Evolutionary conservation across 495 filamentous ascomycete genomes (phyloP).

Genomic region (Aspergillus campestris): DNA sequence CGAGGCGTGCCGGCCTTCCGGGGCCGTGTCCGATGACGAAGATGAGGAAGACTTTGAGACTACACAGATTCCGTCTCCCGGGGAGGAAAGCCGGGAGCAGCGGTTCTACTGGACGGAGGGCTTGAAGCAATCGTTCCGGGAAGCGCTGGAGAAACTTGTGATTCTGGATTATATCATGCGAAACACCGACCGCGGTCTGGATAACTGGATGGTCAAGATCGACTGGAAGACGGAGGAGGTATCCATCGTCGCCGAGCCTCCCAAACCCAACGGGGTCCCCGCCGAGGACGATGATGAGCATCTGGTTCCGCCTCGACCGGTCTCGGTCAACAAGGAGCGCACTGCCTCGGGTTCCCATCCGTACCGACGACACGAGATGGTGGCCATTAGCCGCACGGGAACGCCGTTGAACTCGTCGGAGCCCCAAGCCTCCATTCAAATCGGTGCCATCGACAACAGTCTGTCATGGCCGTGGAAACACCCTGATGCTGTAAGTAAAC

Average conservation of each 20-base stretch:
- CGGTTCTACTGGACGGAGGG: constrained; percentile 81
- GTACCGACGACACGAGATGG: constrained; percentile 80
- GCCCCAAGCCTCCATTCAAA: constrained; percentile 53
- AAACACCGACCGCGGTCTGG: constrained; percentile 91
- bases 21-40: constrained; percentile 55
- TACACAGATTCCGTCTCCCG: constrained; percentile 32
- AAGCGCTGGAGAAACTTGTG: constrained; percentile 94
- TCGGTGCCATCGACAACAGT: constrained; percentile 97
- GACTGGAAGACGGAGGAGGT: constrained; percentile 76
- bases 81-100: constrained; percentile 40
- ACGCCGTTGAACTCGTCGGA: constrained; percentile 41
- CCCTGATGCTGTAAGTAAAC: constrained; percentile 68
- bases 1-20: constrained; percentile 73
- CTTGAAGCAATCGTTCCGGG: constrained; percentile 84
- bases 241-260: constrained; percentile 75
- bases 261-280: constrained; percentile 48
- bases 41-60: constrained; percentile 60
- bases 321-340: constrained; percentile 41
- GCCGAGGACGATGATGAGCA: constrained; percentile 43
- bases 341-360: constrained; percentile 48
- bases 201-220: constrained; percentile 99
- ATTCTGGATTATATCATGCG: constrained; percentile 99
- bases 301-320: constrained; percentile 47
- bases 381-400: constrained; percentile 55
- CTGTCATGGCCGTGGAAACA: constrained; percentile 99